A percentile compares a stretch with the other conserved stretches of the same genome.
phyloP scores from a whole-genome alignment of 192 early-diverging fungal species.

The Backusella sp. region DNA sequence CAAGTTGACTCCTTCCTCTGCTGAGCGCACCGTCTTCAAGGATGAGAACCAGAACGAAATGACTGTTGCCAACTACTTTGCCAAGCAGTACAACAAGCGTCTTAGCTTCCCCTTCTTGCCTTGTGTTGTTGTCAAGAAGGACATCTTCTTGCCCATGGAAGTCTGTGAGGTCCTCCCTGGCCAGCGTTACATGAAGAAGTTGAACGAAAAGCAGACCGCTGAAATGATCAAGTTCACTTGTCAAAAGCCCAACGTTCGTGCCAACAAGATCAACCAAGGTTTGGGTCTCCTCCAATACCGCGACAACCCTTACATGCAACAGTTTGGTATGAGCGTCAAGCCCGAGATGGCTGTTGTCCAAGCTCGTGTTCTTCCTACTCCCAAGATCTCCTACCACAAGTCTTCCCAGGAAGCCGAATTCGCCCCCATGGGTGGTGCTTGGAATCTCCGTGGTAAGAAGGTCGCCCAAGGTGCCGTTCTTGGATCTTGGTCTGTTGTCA shows the following conservation, averaged over 20 bases:
- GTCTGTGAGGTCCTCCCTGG: slow-evolving; percentile 81
- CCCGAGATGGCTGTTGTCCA: slow-evolving; percentile 66
- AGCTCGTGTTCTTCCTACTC: slow-evolving; percentile 76
- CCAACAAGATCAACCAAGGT: slow-evolving; percentile 77
- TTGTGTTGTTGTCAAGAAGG: slow-evolving; percentile 70
- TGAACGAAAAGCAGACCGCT: slow-evolving; percentile 83
- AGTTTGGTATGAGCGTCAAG: slow-evolving; percentile 72
- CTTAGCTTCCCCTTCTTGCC: slow-evolving; percentile 82
- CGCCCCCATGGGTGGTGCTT: slow-evolving; percentile 64
- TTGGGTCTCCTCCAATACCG: slow-evolving; percentile 64
- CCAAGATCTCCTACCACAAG: slow-evolving; percentile 67
- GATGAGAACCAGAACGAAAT: slow-evolving; percentile 52
- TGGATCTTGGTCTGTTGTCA: slow-evolving; percentile 76
- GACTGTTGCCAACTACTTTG: slow-evolving; percentile 78
- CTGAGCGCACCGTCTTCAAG: slow-evolving; percentile 71
- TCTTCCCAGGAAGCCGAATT: slow-evolving; percentile 46
- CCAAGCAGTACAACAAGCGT: slow-evolving; percentile 63
- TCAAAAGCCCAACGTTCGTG: slow-evolving; percentile 79
- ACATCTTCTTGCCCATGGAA: slow-evolving; percentile 86
- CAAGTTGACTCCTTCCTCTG: slow-evolving; percentile 65
- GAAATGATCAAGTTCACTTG: slow-evolving; percentile 97
- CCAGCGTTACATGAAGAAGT: slow-evolving; percentile 79
- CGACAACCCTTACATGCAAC: slow-evolving; percentile 67
- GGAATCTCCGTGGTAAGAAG: slow-evolving; percentile 85
- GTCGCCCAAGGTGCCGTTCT: slow-evolving; percentile 74